These are phyloP conservation scores for Zizania palustris DNA, from an alignment of 202 grass and related monocot genomes.

Conservation along the genomic window DNA sequence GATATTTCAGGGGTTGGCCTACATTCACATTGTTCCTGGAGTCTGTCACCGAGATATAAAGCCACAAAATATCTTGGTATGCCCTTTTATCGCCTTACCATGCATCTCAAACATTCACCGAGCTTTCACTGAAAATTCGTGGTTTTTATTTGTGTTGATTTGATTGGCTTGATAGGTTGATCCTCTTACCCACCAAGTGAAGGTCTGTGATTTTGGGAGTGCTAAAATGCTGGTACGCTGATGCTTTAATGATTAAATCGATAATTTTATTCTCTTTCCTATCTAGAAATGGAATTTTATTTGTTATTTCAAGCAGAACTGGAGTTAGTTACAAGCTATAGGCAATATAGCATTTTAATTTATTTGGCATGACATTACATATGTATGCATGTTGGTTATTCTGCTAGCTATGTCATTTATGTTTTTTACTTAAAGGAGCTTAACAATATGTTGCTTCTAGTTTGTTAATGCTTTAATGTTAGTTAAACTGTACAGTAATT, in stretches of 20 bases:
- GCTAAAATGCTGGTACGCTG: conserved; percentile 73
- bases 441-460: conserved; percentile 3
- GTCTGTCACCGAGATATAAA: conserved; percentile 83
- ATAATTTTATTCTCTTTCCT: neutral
- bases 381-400: neutral
- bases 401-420: neutral
- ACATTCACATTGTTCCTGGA: conserved; percentile 68
- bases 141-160: neutral
- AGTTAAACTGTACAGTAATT: neutral
- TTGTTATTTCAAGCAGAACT: conserved; percentile 1
- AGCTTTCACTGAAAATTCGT: neutral
- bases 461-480: conserved; percentile 9
- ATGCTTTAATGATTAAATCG: conserved; percentile 17
- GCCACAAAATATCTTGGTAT: conserved; percentile 87
- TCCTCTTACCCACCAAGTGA: conserved; percentile 71
- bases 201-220: conserved; percentile 84
- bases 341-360: neutral
- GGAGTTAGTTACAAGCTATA: neutral
- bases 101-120: neutral
- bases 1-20: conserved; percentile 75
- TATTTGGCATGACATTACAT: neutral
- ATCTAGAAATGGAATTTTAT: neutral
- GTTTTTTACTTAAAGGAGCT: neutral
- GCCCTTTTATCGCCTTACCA: neutral
- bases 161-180: conserved; percentile 56